phyloP scores from a whole-genome alignment of 2,329 filamentous ascomycete species.

The Biscogniauxia marginata region DNA sequence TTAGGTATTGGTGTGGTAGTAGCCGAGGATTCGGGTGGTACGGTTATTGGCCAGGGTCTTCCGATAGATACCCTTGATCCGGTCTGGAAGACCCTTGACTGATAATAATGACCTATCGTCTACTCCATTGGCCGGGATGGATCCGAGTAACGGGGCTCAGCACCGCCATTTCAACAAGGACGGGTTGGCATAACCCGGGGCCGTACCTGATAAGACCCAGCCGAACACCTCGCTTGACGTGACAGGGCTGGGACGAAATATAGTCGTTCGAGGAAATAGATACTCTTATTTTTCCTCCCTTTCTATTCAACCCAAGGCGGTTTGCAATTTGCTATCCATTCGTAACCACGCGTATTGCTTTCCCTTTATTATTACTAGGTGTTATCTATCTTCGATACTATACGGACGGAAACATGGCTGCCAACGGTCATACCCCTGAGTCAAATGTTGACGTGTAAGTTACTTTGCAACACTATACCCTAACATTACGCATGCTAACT shows the following conservation, averaged over 20 bases:
- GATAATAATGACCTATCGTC: neutral
- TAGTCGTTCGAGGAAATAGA: neutral
- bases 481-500: neutral
- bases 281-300: neutral
- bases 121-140: neutral
- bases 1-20: neutral
- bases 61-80: neutral
- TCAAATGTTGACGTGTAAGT: slow-evolving; percentile 25
- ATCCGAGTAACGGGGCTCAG: neutral
- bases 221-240: neutral
- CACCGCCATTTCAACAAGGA: neutral
- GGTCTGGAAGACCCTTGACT: neutral
- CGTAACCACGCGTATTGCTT: neutral
- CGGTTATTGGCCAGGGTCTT: neutral
- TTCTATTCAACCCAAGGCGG: neutral
- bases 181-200: neutral
- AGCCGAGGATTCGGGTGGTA: neutral
- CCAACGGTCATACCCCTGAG: slow-evolving; percentile 7
- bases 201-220: neutral
- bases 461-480: neutral
- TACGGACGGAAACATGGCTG: neutral
- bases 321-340: neutral
- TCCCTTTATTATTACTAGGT: neutral
- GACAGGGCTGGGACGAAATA: neutral
- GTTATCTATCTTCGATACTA: neutral